phyloP scores from a whole-genome alignment of 2,329 filamentous ascomycete species.

The Ophiostoma himal-ulmi region DNA sequence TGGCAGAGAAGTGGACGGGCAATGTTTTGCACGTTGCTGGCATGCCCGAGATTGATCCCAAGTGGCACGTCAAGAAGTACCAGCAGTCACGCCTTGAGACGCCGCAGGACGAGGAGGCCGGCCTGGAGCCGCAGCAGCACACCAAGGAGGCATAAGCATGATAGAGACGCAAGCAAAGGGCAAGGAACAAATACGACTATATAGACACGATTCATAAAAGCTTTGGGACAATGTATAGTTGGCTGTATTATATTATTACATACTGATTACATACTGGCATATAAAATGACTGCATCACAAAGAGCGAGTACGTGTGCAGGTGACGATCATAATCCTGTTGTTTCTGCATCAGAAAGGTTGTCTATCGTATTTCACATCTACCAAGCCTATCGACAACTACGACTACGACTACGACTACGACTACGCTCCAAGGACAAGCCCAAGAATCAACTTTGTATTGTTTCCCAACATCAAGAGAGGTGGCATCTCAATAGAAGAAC shows the following conservation, averaged over 20 bases:
- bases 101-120: constrained; percentile 7
- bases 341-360: background rate
- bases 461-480: background rate
- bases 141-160: background rate
- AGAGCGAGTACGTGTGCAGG: background rate
- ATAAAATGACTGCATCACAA: background rate
- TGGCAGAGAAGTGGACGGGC: constrained; percentile 44
- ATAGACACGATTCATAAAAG: background rate
- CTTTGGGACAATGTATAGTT: constrained; percentile 1
- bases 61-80: constrained; percentile 13
- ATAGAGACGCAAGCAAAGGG: background rate
- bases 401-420: background rate
- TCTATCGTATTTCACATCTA: too few relatives aligned
- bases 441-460: constrained; percentile 6
- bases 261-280: background rate
- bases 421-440: background rate
- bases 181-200: background rate
- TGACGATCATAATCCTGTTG: background rate
- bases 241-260: constrained; percentile 10
- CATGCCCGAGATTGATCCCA: constrained; percentile 29
- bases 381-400: background rate
- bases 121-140: background rate
- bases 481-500: constrained; percentile 7
- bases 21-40: constrained; percentile 49
- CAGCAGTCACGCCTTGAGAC: background rate